These are phyloP conservation scores for Tricholoma terreum DNA, from an alignment of 768 basidiomycete genomes.

Conservation along the genomic window DNA sequence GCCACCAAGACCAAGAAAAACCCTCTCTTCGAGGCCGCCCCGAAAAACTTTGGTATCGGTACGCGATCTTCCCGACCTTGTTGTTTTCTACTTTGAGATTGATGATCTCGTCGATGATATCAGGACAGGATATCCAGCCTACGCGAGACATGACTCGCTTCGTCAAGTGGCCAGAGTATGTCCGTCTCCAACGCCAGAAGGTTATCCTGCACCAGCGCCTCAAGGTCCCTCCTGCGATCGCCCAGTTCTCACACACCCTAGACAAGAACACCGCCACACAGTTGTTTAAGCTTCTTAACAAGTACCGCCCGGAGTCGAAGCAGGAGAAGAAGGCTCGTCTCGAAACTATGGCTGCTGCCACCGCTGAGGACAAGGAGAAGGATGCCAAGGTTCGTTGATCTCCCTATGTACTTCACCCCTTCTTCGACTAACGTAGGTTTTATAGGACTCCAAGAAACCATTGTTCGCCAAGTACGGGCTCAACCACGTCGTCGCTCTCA, in stretches of 20 bases:
- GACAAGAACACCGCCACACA: constrained; percentile 99
- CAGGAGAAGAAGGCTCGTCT: constrained; percentile 97
- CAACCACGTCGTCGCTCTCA: constrained; percentile 93
- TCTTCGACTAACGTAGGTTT: not conserved
- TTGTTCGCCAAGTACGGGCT: constrained; percentile 94
- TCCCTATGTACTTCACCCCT: not conserved
- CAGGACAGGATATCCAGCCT: constrained; percentile 93
- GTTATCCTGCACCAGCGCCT: constrained; percentile 96
- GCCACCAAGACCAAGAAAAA: constrained; percentile 79
- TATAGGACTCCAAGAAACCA: constrained; percentile 88
- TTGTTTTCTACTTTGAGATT: not conserved
- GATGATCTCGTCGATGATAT: not conserved
- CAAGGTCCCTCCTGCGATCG: constrained; percentile 97
- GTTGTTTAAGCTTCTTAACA: constrained; percentile 97
- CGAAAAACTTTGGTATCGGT: constrained; percentile 98
- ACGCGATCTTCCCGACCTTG: constrained; percentile 17
- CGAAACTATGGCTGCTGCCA: constrained; percentile 67
- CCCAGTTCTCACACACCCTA: constrained; percentile 95
- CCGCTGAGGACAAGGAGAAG: constrained; percentile 70
- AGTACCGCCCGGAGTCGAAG: constrained; percentile 93
- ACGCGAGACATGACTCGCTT: constrained; percentile 91
- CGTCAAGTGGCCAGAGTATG: constrained; percentile 99
- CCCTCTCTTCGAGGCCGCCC: constrained; percentile 88
- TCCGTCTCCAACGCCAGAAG: constrained; percentile 97
- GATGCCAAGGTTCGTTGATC: constrained; percentile 40